A percentile compares a stretch with the other conserved stretches of the same genome.
These are phyloP conservation scores for Rubia peregrina DNA, from an alignment of 305 asterid genomes.

Conservation along the genomic window DNA sequence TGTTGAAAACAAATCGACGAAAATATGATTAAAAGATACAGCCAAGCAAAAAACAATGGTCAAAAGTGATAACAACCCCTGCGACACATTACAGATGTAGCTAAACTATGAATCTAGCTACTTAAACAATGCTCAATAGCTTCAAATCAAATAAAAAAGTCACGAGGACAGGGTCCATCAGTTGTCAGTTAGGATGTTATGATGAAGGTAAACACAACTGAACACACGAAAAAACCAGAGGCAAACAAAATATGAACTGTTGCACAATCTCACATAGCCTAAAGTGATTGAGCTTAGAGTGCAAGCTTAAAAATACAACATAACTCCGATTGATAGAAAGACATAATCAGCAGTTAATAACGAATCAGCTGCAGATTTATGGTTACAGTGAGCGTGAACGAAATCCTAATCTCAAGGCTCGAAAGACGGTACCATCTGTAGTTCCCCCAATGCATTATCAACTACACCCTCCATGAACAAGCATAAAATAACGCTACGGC, in stretches of 20 bases:
- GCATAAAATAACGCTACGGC: not conserved
- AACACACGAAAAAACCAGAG: not conserved
- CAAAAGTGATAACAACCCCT: not conserved
- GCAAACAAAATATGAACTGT: not conserved
- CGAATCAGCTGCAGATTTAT: constrained; percentile 2
- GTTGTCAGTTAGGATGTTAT: not conserved
- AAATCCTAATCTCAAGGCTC: not conserved
- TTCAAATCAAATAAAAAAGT: not conserved
- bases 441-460: not conserved
- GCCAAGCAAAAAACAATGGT: not conserved
- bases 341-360: not conserved
- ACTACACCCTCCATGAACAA: constrained; percentile 3
- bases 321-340: not conserved
- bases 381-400: constrained; percentile 6
- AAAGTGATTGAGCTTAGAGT: not conserved
- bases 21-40: not conserved
- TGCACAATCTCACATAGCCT: not conserved
- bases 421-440: too few relatives aligned
- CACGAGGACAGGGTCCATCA: not conserved
- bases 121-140: not conserved
- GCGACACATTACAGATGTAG: not conserved
- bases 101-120: not conserved
- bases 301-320: constrained; percentile 1
- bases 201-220: not conserved
- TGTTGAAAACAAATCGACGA: not conserved